Base-by-base conservation (phyloP, 345 rosid genomes). In the Boechera retrofracta region DNA sequence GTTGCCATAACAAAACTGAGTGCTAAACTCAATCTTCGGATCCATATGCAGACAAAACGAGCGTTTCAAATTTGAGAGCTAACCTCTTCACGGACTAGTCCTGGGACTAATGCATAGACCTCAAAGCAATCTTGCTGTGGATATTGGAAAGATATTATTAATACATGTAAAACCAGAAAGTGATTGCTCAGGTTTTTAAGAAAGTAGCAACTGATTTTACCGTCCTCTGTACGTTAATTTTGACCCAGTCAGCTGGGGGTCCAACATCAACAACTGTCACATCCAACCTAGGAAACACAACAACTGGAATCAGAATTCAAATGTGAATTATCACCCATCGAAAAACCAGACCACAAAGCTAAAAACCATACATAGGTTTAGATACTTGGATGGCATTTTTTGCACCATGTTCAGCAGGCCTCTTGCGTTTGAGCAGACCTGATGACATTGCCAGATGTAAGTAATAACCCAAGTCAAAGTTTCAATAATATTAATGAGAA, bases 211-310 rank as follows among this genome's bases (percentile, higher is more conserved):
- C 45, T 74, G 64, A 41, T 64, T 69, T 69, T 86, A 89, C 97
- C 68, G 83, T 79, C 76, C 90, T 93, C 61, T 86, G 90, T 44
- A 91, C 98, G 77, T 85, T 93, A 82, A 93, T 79, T 89, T 93
- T 93, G 85, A 93, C 98, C 98, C 98, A 91, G 72, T 91, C 93
- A 73, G 97, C 97, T 79, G 98, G 93, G 44, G 90, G 85, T 69
- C 97, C 98, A 80, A 87, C 76, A 80, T 93, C 98, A 79, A 87
- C 79, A 73, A 91, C 85, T 38, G 86, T 92, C 4, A 85, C 79
- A 51, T 81, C 81, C 83, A 86, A 69, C 67, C 98, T 91, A 81
- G 29, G 36, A 59, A 53, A n/a, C 12, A 36, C 0, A 55, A 38
- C 38, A 48, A 54, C 5, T 57, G 54, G 38, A 44, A 44, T 67